Base-by-base conservation (phyloP, 2,329 filamentous ascomycete species). In the Chaetomiaceae sp. region DNA sequence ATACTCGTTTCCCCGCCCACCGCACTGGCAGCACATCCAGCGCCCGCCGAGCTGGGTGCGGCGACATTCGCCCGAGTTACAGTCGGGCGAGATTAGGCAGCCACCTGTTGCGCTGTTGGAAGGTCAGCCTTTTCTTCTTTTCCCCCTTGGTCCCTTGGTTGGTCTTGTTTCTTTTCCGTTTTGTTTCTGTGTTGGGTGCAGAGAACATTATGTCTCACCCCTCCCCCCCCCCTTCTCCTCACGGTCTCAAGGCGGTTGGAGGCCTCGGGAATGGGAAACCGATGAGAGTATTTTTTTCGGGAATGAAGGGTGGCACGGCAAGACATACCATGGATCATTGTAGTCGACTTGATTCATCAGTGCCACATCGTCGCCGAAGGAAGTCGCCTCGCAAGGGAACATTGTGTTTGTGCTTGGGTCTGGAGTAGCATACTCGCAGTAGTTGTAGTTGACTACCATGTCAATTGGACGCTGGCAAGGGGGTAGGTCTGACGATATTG, bases 11-110 rank as follows among this genome's bases (percentile, higher is more conserved):
- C 68, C 72, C 6, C 73, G 74, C 5, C 74, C 68, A 3, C 65
- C 62, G 58, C 78, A 81, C 53, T 65, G 68, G 61, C 78, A 81
- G 60, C 78, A 81, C 13, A 66, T 61, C 77, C 78, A 80, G 7
- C 68, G 58, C 1, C 75, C 73, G 27, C 71, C 69, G 6, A 80
- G 72, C 44, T 78, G 74, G 48, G 72, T 67, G 2, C 79, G 69
- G 9, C 75, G 71, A 58, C 78, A 81, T 18, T 64, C 67, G 8
- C 77, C 77, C 4, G 73, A 72, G 33, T 64, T 70, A 66, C 78
- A 81, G 36, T 72, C 67, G 2, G 71, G 71, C 8, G 71, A 73
- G 29, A 71, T 56, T 16, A 76, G 68, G 63, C 76, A 80, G 34
- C 69, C 70, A 20, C 75, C 73, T 34, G 55, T 55, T 14, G 60